Evolutionary conservation across 2,329 filamentous ascomycete genomes (phyloP).

Genomic region (Chaetoscypha palmicola): DNA sequence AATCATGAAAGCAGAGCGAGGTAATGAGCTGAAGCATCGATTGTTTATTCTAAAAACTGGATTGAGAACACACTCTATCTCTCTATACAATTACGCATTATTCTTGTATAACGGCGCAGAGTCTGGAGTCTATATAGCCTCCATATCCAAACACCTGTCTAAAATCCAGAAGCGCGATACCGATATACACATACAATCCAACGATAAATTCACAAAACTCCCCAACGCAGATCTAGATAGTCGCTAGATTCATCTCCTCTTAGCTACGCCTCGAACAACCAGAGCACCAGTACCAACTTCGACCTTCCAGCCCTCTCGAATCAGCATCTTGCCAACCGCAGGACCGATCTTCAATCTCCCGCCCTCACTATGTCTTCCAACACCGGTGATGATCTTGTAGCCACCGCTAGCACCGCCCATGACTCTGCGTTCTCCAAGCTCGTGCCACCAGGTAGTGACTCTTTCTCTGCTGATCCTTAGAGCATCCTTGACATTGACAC

Average conservation of each 20-base stretch:
- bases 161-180: too few species aligned
- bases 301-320: slow-evolving; percentile 76
- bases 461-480: slow-evolving; percentile 66
- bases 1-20: too few species aligned
- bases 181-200: too few species aligned
- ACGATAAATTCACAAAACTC: too few species aligned
- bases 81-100: too few species aligned
- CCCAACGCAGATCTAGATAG: too few species aligned
- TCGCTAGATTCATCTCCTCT: slow-evolving; percentile 1
- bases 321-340: slow-evolving; percentile 69
- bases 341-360: slow-evolving; percentile 71
- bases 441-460: slow-evolving; percentile 72
- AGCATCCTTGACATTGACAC: slow-evolving; percentile 72
- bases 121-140: too few species aligned
- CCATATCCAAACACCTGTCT: too few species aligned
- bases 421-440: slow-evolving; percentile 48
- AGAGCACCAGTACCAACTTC: slow-evolving; percentile 65
- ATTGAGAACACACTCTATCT: too few species aligned
- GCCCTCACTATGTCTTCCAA: slow-evolving; percentile 70
- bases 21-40: too few species aligned
- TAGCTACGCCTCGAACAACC: slow-evolving; percentile 54
- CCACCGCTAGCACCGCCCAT: slow-evolving; percentile 33
- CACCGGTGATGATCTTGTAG: slow-evolving; percentile 73
- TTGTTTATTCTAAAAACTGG: too few species aligned
- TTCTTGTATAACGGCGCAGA: too few species aligned